Base-by-base conservation (phyloP, 1,284 basidiomycete species). In the Phellinidium pouzarii region DNA sequence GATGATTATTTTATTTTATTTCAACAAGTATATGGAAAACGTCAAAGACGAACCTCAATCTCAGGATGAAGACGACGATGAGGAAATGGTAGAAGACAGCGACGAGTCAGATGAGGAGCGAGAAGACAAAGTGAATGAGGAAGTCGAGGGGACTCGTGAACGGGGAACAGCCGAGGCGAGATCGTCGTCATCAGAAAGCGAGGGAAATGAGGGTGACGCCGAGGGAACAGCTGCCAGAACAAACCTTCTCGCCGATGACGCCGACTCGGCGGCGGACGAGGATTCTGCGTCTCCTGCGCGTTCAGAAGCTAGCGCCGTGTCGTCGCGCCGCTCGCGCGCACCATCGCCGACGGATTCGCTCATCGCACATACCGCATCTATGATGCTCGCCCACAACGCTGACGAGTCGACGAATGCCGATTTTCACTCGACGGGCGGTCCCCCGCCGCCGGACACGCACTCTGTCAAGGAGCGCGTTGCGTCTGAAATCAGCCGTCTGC, bases 21-120 rank as follows among this genome's bases (percentile, higher is more conserved):
- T 22, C 37, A 43, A 53, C 42, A 40, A 85, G 83, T 87, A 87
- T 61, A 79, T 82, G 77, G 75, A 88, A 66, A 75, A 77, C 55
- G 75, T 84, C 54, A 70, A 74, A 59, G 70, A 69, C 41, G 68
- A 68, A 43, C 62, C 59, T 27, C 64, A 65, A 2, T 66, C 66
- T 41, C 67, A 67, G 4, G 62, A 60, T n/a, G 59, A 59, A 17
- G 65, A 64, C 14, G 62, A 64, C 14, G 71, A 70, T 47, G 69
- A 69, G 7, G 64, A 66, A 22, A 68, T 64, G 29, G 65, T 65
- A 11, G 64, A 65, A 12, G 67, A 67, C 5, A 64, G 67, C 12
- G 65, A 68, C 20, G 65, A 65, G 29, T 54, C 49, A 7, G 68
- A 63, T 17, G 65, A 65, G 20, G 64, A 66, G 23, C 63, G 61